Evolutionary conservation across 805 yeast species (phyloP).

Genomic region (Starmerella khaoyaiensis): DNA sequence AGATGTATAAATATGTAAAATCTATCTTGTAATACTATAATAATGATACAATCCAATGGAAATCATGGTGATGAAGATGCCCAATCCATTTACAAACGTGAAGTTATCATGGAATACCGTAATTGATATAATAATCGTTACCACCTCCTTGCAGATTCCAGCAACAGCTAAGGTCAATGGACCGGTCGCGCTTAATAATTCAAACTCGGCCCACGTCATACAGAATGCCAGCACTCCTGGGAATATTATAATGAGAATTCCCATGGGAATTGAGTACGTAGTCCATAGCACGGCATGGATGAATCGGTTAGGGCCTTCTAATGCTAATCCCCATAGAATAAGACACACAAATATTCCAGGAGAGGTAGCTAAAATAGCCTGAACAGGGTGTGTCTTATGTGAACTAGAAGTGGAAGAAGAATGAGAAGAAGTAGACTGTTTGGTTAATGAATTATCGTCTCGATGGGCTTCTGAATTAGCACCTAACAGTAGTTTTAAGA

Average conservation of each 20-base stretch:
- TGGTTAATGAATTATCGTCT: no score
- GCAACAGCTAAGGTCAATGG: constrained; percentile 79
- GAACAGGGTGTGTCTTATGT: constrained; percentile 52
- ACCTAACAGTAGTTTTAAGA: constrained; percentile 67
- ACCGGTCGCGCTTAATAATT: constrained; percentile 65
- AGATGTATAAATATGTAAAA: background rate
- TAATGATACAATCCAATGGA: constrained; percentile 78
- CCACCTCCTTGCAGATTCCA: constrained; percentile 83
- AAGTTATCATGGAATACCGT: constrained; percentile 63
- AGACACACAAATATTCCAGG: constrained; percentile 68
- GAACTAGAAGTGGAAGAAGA: no score
- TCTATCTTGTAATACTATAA: constrained; percentile 14
- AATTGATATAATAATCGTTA: constrained; percentile 61
- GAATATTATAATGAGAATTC: constrained; percentile 46
- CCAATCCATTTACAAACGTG: constrained; percentile 53
- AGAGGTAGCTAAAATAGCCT: constrained; percentile 69
- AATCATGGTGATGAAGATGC: constrained; percentile 56
- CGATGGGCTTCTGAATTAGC: no score
- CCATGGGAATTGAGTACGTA: constrained; percentile 41
- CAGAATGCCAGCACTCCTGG: constrained; percentile 84
- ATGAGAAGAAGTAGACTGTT: no score
- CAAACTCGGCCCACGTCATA: constrained; percentile 75
- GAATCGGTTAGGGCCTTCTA: constrained; percentile 58
- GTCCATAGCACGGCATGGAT: constrained; percentile 48
- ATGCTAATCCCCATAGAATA: constrained; percentile 44